Percentiles rank a stretch among this genome's conserved stretches.
Conservation (phyloP, 768 basidiomycete genomes). For the Lactarius indigo region DNA sequence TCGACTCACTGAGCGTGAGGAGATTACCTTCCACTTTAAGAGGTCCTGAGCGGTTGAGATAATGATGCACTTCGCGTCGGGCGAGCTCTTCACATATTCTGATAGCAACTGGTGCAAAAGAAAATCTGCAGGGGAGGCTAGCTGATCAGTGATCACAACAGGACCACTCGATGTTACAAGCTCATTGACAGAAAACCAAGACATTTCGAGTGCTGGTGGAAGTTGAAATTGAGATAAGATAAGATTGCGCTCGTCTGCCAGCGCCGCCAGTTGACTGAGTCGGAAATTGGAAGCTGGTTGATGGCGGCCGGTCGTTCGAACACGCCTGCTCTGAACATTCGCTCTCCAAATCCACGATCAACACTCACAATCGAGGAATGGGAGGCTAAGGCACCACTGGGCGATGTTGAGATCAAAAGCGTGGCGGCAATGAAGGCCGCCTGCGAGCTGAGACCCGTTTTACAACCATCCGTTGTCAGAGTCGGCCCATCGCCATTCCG, state of each 20-base stretch:
- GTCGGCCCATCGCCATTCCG: constrained; percentile 39
- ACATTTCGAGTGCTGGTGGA: constrained; percentile 32
- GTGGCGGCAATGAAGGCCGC: constrained; percentile 60
- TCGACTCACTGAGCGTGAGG: constrained; percentile 57
- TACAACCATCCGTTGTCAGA: constrained; percentile 58
- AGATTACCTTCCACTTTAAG: constrained; percentile 59
- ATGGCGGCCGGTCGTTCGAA: constrained; percentile 22
- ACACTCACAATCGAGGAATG: constrained; percentile 82
- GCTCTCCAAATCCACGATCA: constrained; percentile 37
- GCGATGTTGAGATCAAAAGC: constrained; percentile 63
- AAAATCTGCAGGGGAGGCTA: constrained; percentile 71
- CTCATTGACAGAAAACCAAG: constrained; percentile 44
- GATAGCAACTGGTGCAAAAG: constrained; percentile 54
- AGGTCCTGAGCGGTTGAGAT: constrained; percentile 57
- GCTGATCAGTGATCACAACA: constrained; percentile 65
- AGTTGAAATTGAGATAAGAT: background rate
- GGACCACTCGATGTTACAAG: constrained; percentile 49
- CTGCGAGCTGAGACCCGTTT: constrained; percentile 48
- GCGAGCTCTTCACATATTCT: constrained; percentile 46
- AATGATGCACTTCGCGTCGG: constrained; percentile 41
- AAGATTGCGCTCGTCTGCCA: background rate
- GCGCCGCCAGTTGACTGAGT: background rate
- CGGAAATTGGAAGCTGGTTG: constrained; percentile 4
- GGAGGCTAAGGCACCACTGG: constrained; percentile 79
- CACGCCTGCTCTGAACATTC: constrained; percentile 27